Conservation (phyloP, 148 eudicot genomes). For the Cornus florida region DNA sequence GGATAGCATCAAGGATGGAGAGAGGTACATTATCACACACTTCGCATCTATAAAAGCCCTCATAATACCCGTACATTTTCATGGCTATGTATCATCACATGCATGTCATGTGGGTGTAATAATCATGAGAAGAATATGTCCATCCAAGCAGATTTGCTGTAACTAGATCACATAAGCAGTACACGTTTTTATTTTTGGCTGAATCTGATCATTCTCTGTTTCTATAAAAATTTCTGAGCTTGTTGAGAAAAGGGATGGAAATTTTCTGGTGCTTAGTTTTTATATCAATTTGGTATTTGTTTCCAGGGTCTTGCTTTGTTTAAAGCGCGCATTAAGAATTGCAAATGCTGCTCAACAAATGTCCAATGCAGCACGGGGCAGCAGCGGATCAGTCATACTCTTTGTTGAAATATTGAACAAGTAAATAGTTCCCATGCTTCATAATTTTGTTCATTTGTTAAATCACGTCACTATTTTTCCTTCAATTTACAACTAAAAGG, state of each 20-base stretch:
- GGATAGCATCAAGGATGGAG: constrained; percentile 80
- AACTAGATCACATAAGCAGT: constrained; percentile 1
- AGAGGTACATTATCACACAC: constrained; percentile 57
- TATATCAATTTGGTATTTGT: constrained; percentile 6
- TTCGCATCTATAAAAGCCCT: background rate
- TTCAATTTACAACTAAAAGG: background rate
- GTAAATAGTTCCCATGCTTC: constrained; percentile 36
- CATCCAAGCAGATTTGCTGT: background rate
- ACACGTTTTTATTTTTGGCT: background rate
- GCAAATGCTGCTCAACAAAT: constrained; percentile 98
- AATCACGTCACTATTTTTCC: background rate
- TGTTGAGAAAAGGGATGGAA: background rate
- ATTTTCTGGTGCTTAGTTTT: constrained; percentile 13
- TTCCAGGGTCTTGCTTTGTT: constrained; percentile 89
- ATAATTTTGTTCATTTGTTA: constrained; percentile 1
- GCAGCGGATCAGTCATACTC: constrained; percentile 78
- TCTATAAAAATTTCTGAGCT: background rate
- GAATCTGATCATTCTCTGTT: background rate
- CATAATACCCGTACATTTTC: background rate
- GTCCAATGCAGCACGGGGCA: constrained; percentile 89
- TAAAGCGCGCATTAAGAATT: constrained; percentile 91
- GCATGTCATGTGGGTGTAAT: constrained; percentile 4
- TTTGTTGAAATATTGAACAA: constrained; percentile 95
- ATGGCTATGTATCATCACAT: background rate
- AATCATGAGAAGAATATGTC: background rate